Base-by-base conservation (phyloP, 345 rosid species). In the Euphorbia pulcherrima region DNA sequence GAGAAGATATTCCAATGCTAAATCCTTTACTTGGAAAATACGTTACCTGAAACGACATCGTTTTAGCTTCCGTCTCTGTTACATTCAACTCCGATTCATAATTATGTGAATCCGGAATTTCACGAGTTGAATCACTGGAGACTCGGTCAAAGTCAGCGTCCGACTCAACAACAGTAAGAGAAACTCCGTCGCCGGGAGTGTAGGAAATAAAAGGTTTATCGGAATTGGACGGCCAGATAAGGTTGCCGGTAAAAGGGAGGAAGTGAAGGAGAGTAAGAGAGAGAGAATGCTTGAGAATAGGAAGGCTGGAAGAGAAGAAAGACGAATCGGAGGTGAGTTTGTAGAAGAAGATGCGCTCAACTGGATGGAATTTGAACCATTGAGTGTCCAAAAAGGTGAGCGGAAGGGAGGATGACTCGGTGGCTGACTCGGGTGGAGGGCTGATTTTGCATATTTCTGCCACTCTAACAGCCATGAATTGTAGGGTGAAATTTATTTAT, bases 191-290 rank as follows among this genome's bases (percentile, higher is more conserved):
- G 7, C 21, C 13, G 4, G 67, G 37, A 46, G 50, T 6, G 56
- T 70, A 70, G 21, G 23, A 21, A 59, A 70, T 30, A 61, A 62
- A 33, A 27, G 73, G 74, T 8, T 26, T 24, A 21, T 13, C 47
- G 8, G 65, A 21, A 21, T 69, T 0, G 20, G n/a, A 23, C 2
- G 74, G 68, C 74, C 74, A 71, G 8, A 41, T 13, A 33, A 71
- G 53, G 16, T 53, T 53, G 11, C 74, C 74, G 46, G 74, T 68
- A 33, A 71, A 28, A 12, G 62, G 68, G 55, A 63, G 55, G 63
- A 37, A 71, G 35, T 52, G 61, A n/a, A 35, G 40, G 60, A 70
- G 68, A 52, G 68, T 40, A 20, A 33, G 40, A 10, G 74, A 51
- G 53, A 70, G 74, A 10, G 74, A 62, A 24, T 44, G 41, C 28